These are phyloP conservation scores for Fistulifera solaris DNA, from an alignment of 108 stramenopile species.

Conservation along the genomic window DNA sequence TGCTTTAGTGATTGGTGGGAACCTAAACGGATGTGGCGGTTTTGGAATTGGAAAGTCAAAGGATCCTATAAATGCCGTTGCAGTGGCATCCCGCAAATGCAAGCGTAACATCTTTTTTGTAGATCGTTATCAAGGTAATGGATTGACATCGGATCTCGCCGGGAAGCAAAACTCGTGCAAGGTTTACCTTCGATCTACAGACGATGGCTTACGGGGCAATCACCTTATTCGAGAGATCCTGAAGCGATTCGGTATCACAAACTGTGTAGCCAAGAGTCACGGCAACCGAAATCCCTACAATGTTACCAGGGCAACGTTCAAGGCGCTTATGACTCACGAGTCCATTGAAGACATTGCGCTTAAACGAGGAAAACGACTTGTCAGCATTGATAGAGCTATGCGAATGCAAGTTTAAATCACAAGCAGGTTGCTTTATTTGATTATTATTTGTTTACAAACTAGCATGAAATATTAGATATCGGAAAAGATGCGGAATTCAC, in stretches of 20 bases:
- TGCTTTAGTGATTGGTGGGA: constrained; percentile 80
- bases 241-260: constrained; percentile 75
- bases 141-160: constrained; percentile 65
- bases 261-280: constrained; percentile 69
- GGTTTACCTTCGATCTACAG: constrained; percentile 62
- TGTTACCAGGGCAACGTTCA: constrained; percentile 85
- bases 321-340: constrained; percentile 84
- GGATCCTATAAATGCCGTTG: constrained; percentile 75
- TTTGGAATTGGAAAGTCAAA: constrained; percentile 91
- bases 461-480: background rate
- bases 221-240: constrained; percentile 66
- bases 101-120: constrained; percentile 85
- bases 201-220: constrained; percentile 66
- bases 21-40: constrained; percentile 90
- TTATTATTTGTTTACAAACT: background rate
- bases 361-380: constrained; percentile 78
- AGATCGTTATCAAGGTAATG: constrained; percentile 68
- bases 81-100: constrained; percentile 63
- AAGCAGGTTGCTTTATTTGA: background rate
- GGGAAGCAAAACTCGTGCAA: constrained; percentile 89
- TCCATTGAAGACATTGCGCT: constrained; percentile 82
- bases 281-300: constrained; percentile 81
- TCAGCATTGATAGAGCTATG: constrained; percentile 68
- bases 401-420: constrained; percentile 49
- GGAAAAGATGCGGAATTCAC: too few species aligned